Conservation (phyloP, 2,329 filamentous ascomycete genomes). For the Leptographium radiaticola region DNA sequence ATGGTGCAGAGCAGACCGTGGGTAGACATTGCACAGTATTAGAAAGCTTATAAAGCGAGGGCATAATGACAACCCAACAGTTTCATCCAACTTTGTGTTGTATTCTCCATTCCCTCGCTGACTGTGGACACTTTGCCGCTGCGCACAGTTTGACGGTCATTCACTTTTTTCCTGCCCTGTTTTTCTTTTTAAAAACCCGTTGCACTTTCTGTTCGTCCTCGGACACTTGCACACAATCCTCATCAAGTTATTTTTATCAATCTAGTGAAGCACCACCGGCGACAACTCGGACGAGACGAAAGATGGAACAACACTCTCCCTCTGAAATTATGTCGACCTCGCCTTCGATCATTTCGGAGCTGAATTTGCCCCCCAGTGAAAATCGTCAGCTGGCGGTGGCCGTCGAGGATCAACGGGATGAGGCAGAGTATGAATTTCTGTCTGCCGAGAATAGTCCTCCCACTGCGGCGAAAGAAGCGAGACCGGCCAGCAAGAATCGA, state of each 20-base stretch:
- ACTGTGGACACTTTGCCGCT: not conserved
- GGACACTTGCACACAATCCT: no score
- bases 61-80: not conserved
- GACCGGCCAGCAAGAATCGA: no score
- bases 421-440: not conserved
- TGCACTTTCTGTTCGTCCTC: no score
- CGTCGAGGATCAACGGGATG: not conserved
- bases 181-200: no score
- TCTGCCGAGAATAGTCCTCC: not conserved
- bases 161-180: no score
- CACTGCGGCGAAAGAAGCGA: not conserved
- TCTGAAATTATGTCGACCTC: no score
- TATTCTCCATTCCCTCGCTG: not conserved
- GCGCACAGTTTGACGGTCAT: no score
- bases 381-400: not conserved
- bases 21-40: conserved; percentile 18
- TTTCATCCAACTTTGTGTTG: not conserved
- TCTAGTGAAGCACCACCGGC: no score
- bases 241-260: no score
- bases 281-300: no score
- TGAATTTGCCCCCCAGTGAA: not conserved
- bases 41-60: not conserved
- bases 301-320: no score
- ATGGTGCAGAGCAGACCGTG: conserved; percentile 26
- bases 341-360: not conserved